Evolutionary conservation across 306 rosid species (phyloP).

Genomic region (Corylus heterophylla): DNA sequence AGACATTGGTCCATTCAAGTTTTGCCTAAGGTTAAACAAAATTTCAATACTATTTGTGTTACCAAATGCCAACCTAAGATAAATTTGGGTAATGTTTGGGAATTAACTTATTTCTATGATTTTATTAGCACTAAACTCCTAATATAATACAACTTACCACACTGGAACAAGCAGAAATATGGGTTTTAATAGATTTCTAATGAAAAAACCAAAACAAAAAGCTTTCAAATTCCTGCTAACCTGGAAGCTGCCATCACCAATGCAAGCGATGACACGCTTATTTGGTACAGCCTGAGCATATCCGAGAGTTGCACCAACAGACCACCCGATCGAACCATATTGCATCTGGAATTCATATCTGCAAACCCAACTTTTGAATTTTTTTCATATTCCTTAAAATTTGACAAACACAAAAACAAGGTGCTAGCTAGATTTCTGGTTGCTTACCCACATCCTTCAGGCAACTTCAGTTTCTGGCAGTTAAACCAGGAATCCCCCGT

Average conservation of each 20-base stretch:
- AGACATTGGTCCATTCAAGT: too few species aligned
- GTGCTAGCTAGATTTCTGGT: background rate
- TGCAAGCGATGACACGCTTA: conserved; percentile 53
- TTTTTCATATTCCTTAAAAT: background rate
- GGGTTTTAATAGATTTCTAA: too few species aligned
- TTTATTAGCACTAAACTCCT: too few species aligned
- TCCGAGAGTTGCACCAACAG: conserved; percentile 54
- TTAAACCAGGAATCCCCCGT: conserved; percentile 60
- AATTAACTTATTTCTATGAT: too few species aligned
- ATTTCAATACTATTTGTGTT: too few species aligned
- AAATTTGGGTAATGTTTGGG: too few species aligned
- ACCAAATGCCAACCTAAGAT: too few species aligned
- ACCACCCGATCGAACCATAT: conserved; percentile 59
- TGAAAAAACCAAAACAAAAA: too few species aligned
- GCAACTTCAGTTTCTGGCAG: conserved; percentile 46
- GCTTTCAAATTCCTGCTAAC: conserved; percentile 1
- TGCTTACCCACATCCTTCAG: conserved; percentile 47
- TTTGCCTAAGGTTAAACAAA: too few species aligned
- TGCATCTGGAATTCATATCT: conserved; percentile 61
- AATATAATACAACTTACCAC: too few species aligned
- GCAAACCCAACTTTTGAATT: conserved; percentile 36
- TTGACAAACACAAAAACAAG: background rate
- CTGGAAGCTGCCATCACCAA: conserved; percentile 59
- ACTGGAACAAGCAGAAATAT: too few species aligned
- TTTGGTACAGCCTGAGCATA: conserved; percentile 48